phyloP scores from a whole-genome alignment of 371 early-diverging fungal species.

The Haplosporangium sp. region DNA sequence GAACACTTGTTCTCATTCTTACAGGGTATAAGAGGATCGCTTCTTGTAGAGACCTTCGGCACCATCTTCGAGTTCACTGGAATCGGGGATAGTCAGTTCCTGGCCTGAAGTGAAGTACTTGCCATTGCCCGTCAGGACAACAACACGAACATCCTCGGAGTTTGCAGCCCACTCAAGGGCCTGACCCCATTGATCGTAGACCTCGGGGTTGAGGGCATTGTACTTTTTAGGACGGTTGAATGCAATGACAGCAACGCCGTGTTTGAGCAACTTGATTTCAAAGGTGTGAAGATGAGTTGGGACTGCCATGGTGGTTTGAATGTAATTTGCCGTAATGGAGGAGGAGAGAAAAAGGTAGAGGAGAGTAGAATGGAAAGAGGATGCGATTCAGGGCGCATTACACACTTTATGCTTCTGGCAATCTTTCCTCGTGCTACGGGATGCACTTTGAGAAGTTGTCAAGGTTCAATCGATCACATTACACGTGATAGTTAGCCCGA shows the following conservation, averaged over 20 bases:
- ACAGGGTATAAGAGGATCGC: conserved; percentile 40
- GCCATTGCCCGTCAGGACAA: conserved; percentile 76
- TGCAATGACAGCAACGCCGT: conserved; percentile 72
- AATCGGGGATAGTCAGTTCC: conserved; percentile 61
- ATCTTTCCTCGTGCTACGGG: too few species aligned
- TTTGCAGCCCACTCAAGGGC: conserved; percentile 69
- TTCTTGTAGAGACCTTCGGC: conserved; percentile 21
- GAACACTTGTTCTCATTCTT: conserved; percentile 3
- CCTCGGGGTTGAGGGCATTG: conserved; percentile 73
- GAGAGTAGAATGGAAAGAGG: conserved; percentile 1
- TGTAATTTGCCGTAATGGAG: background rate
- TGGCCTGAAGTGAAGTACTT: conserved; percentile 76
- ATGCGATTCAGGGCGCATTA: background rate
- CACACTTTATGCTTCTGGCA: too few species aligned
- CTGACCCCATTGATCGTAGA: conserved; percentile 73
- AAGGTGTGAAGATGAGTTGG: conserved; percentile 63
- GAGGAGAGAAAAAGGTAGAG: background rate
- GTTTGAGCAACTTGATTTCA: conserved; percentile 60
- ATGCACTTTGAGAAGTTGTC: too few species aligned
- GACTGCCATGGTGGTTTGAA: conserved; percentile 23
- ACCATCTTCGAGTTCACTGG: conserved; percentile 42
- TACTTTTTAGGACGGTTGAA: conserved; percentile 74
- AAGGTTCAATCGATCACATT: too few species aligned
- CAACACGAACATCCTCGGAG: conserved; percentile 65
- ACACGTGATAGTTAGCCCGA: too few species aligned